Percentiles rank a stretch among this genome's conserved stretches.
These are phyloP conservation scores for Candida krabiensis DNA, from an alignment of 805 yeast species.

Conservation along the genomic window DNA sequence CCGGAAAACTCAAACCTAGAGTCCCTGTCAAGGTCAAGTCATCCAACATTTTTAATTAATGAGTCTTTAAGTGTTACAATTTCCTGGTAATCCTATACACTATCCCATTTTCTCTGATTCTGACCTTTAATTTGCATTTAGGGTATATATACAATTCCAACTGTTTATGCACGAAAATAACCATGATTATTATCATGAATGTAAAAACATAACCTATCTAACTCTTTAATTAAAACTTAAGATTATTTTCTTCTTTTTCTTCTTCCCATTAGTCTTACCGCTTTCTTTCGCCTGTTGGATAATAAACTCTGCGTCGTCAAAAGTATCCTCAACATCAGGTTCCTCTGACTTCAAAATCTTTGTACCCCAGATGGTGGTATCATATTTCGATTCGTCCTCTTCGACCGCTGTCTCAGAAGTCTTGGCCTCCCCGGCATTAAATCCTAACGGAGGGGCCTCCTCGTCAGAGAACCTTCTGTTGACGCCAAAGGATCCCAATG, in stretches of 20 bases:
- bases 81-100: too few relatives aligned
- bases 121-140: too few relatives aligned
- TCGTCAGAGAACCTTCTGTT: conserved; percentile 11
- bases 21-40: conserved; percentile 7
- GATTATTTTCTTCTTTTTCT: conserved; percentile 41
- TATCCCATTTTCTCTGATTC: too few relatives aligned
- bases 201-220: not conserved
- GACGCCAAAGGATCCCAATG: conserved; percentile 21
- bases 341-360: conserved; percentile 44
- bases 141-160: too few relatives aligned
- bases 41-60: too few relatives aligned
- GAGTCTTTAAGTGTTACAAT: too few relatives aligned
- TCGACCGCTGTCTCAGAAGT: conserved; percentile 8
- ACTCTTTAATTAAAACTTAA: conserved; percentile 24
- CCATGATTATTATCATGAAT: too few relatives aligned
- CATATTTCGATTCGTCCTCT: conserved; percentile 16
- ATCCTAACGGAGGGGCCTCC: conserved; percentile 18
- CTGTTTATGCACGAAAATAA: too few relatives aligned
- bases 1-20: conserved; percentile 19
- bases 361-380: conserved; percentile 78
- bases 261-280: conserved; percentile 32
- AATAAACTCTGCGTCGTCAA: conserved; percentile 47
- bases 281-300: conserved; percentile 52
- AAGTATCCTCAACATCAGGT: conserved; percentile 41
- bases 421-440: conserved; percentile 7